Evolutionary conservation across 2,329 filamentous ascomycete species (phyloP), one percentile per base, ranked within the genome.

Genomic region (Alternaria sp.): DNA sequence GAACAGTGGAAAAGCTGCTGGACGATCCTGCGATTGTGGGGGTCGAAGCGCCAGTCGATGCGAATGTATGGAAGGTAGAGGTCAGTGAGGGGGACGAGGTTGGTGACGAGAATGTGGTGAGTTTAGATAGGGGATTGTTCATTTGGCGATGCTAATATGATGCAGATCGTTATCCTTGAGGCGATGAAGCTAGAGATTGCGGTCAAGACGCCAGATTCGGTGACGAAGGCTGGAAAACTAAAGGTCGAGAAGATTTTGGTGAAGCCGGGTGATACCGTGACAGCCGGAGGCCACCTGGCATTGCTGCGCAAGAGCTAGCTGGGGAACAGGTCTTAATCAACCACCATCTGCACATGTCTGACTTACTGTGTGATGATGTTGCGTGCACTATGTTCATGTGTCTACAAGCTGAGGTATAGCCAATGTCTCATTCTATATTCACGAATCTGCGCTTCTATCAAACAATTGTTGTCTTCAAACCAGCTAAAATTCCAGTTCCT

Each of bases 1-100:
- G 84, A 57, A 81, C 80, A 3, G 77, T 87, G 20, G 83, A 85
- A 48, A 77, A 76, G 28, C 68, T 87, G 62, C 65, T 86, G 14
- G 77, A 84, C 61, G 82, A 82, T 65, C 73, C 77, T 2, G 65
- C 64, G 5, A 78, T 82, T 18, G 66, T 68, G 6, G 65, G 74
- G 6, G 73, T 82, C 12, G 80, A 81, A 54, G 79, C 80, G 2
- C 80, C 80, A 1, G 79, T 81, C 1, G 81, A 82, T 68, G 81
- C 81, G 1, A 83, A 83, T 63, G 79, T 82, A 4, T 82, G 81
- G 81, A 82, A 82, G 60, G 74, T 82, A 4, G 72, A 78, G 50
- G 78, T 81, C 5, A 65, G 73, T 22, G 80, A 81, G 54, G 75
- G 76, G 0, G 74, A 79, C 32, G 68, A 67, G 5, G 57, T 81